These are phyloP conservation scores for Apiotrichum mycotoxinovorans DNA, from an alignment of 1,284 basidiomycete genomes.

Conservation along the genomic window DNA sequence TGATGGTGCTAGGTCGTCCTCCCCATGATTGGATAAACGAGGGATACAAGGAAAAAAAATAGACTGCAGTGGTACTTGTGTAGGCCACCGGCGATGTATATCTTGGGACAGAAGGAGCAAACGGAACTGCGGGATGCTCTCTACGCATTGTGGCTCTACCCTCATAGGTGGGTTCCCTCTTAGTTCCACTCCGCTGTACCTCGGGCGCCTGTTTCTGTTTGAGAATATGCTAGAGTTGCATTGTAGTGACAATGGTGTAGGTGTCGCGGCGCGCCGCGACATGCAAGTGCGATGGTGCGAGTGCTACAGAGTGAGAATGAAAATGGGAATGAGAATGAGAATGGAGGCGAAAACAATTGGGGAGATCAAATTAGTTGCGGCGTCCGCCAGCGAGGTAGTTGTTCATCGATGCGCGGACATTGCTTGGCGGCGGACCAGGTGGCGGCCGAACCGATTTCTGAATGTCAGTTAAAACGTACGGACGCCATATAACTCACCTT, in stretches of 20 bases:
- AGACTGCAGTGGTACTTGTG: background rate
- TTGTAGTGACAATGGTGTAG: background rate
- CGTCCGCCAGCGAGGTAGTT: slow-evolving; percentile 11
- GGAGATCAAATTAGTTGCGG: background rate
- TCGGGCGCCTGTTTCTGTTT: too few species aligned
- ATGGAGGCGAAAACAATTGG: background rate
- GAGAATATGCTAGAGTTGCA: background rate
- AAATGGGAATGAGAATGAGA: background rate
- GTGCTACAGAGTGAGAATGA: too few species aligned
- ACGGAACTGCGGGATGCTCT: too few species aligned
- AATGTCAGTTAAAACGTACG: background rate
- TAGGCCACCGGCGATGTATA: too few species aligned
- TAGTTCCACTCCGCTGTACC: too few species aligned
- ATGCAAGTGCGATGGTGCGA: too few species aligned
- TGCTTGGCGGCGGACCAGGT: background rate
- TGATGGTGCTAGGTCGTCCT: slow-evolving; percentile 7
- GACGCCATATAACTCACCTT: slow-evolving; percentile 26
- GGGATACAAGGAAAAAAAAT: background rate
- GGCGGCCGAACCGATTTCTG: slow-evolving; percentile 16
- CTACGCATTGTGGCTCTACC: too few species aligned
- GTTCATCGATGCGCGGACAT: slow-evolving; percentile 24
- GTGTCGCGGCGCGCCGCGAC: background rate
- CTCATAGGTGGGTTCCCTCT: too few species aligned
- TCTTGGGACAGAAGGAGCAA: background rate
- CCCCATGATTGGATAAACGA: background rate